phyloP scores from a whole-genome alignment of 345 rosid species.

The Orychophragmus violaceus region DNA sequence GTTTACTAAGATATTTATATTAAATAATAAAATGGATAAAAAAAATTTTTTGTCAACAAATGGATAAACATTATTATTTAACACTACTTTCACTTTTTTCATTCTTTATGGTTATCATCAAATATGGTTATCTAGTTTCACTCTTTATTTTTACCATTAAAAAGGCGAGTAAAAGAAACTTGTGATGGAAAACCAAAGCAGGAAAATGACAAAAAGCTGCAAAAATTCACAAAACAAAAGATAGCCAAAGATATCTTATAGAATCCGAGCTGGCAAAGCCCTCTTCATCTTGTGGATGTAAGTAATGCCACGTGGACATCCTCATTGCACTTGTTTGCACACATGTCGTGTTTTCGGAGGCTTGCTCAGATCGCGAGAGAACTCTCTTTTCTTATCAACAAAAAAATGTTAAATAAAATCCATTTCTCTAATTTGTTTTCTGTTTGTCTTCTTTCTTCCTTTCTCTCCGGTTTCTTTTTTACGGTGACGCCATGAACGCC shows the following conservation, averaged over 20 bases:
- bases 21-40: no score
- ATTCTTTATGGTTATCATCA: no score
- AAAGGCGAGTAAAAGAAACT: neutral
- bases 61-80: no score
- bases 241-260: conserved; percentile 35
- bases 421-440: neutral
- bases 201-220: neutral
- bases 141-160: neutral
- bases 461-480: conserved; percentile 7
- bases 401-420: conserved; percentile 26
- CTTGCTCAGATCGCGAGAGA: conserved; percentile 29
- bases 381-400: conserved; percentile 28
- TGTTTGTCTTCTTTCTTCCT: neutral
- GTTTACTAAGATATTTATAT: no score
- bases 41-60: no score
- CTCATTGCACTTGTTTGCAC: conserved; percentile 24
- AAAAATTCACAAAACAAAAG: neutral
- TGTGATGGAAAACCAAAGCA: conserved; percentile 1
- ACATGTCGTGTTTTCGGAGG: conserved; percentile 71
- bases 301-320: conserved; percentile 58
- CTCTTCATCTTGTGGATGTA: no score
- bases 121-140: no score
- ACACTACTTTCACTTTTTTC: no score
- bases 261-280: conserved; percentile 62
- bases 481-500: conserved; percentile 72